These are phyloP conservation scores for Fragaria iinumae DNA, from an alignment of 306 rosid genomes.

Conservation along the genomic window DNA sequence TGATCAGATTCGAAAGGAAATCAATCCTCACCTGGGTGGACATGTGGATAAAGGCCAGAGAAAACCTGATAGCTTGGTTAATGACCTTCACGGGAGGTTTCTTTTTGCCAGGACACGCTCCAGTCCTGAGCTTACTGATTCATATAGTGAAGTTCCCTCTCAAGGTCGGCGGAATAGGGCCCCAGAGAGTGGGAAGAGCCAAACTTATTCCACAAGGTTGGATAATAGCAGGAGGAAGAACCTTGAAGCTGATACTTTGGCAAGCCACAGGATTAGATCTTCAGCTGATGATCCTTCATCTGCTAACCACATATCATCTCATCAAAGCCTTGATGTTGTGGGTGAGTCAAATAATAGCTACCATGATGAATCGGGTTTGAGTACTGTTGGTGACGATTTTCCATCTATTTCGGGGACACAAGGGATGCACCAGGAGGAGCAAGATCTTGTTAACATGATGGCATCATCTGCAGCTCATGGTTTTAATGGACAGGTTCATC, in stretches of 20 bases:
- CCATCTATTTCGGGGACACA: conserved; percentile 62
- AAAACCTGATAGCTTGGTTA: conserved; percentile 40
- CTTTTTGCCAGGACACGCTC: conserved; percentile 92
- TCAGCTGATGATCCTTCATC: conserved; percentile 50
- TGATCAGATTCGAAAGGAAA: conserved; percentile 56
- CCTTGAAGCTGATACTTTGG: conserved; percentile 44
- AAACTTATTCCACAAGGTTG: conserved; percentile 40
- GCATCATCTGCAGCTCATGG: conserved; percentile 64
- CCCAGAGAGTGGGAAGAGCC: conserved; percentile 56
- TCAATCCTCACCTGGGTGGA: conserved; percentile 40
- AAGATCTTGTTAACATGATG: conserved; percentile 85
- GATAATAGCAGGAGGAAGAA: conserved; percentile 67
- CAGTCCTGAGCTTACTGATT: conserved; percentile 93
- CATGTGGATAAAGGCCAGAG: conserved; percentile 50
- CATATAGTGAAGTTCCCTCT: conserved; percentile 67
- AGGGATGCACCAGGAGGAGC: conserved; percentile 90
- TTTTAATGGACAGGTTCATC: conserved; percentile 65
- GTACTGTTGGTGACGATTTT: conserved; percentile 54
- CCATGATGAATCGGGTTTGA: conserved; percentile 51
- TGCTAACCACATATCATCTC: conserved; percentile 41
- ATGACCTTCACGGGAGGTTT: conserved; percentile 66
- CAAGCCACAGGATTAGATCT: conserved; percentile 40
- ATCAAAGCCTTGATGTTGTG: conserved; percentile 42
- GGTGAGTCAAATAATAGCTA: conserved; percentile 57
- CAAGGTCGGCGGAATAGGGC: conserved; percentile 55